Conservation (phyloP, 1,284 basidiomycete species). For the Pisolithus thermaeus region DNA sequence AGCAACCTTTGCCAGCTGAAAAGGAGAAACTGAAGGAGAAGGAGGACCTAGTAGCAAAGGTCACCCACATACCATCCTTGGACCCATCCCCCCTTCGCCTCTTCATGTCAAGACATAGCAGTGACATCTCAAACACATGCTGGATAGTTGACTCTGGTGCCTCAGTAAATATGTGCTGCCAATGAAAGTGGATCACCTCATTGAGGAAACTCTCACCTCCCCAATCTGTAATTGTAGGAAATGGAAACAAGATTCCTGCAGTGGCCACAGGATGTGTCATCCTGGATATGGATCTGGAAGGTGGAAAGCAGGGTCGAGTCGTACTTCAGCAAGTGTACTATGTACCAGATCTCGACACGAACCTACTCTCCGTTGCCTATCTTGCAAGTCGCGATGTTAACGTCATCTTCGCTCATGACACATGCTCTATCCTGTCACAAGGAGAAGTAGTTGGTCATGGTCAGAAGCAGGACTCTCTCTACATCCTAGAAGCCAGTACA, state of each 20-base stretch:
- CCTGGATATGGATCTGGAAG: neutral
- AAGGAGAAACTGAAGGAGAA: neutral
- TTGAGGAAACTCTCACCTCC: neutral
- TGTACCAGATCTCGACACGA: neutral
- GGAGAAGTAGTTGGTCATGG: neutral
- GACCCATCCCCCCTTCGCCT: neutral
- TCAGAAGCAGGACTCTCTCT: neutral
- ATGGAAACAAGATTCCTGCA: neutral
- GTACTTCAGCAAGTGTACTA: neutral
- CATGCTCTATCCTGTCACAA: neutral
- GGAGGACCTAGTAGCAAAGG: neutral
- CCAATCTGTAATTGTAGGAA: neutral
- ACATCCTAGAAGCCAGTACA: neutral
- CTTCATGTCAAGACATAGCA: neutral
- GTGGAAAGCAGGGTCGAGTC: neutral
- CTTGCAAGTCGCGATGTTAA: neutral
- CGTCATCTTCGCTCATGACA: neutral
- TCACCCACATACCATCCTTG: neutral
- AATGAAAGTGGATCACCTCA: neutral
- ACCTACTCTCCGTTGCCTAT: neutral
- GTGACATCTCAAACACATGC: neutral
- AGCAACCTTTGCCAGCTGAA: neutral
- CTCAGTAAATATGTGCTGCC: neutral
- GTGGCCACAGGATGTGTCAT: neutral
- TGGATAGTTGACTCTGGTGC: neutral